These are phyloP conservation scores for Sphaerostilbella broomeana DNA, from an alignment of 2,329 filamentous ascomycete genomes.

Conservation along the genomic window DNA sequence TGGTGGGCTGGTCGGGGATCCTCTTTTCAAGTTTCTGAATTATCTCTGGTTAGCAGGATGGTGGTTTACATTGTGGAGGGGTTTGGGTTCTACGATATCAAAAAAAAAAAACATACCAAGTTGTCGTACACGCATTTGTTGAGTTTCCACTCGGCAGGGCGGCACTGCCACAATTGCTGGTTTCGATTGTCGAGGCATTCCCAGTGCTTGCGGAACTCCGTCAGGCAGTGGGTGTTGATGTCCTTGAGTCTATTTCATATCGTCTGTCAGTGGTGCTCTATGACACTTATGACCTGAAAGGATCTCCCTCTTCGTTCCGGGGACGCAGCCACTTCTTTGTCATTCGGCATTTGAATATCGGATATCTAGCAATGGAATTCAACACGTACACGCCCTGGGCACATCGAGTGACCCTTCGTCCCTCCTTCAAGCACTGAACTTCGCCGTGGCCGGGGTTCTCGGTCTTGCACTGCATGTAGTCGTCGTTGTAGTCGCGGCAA, in stretches of 20 bases:
- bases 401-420: slow-evolving; percentile 91
- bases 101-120: slow-evolving; percentile 57
- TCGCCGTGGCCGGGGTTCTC: slow-evolving; percentile 88
- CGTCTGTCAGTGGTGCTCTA: slow-evolving; percentile 1
- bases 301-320: too few relatives aligned
- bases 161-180: slow-evolving; percentile 95
- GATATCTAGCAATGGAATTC: too few relatives aligned
- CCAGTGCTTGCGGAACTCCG: slow-evolving; percentile 91
- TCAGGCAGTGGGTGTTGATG: slow-evolving; percentile 89
- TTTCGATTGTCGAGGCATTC: slow-evolving; percentile 95
- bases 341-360: too few relatives aligned
- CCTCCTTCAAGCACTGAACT: slow-evolving; percentile 92
- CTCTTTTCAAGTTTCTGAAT: slow-evolving; percentile 71
- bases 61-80: too few relatives aligned
- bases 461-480: slow-evolving; percentile 99
- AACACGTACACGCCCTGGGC: slow-evolving; percentile 86
- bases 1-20: slow-evolving; percentile 66
- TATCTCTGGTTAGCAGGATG: background rate
- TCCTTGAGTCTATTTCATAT: slow-evolving; percentile 65
- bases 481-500: slow-evolving; percentile 94
- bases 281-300: too few relatives aligned
- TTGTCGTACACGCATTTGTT: slow-evolving; percentile 97
- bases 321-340: too few relatives aligned
- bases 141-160: slow-evolving; percentile 77
- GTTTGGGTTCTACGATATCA: too few relatives aligned